Evolutionary conservation across 139 green algal species (phyloP), one percentile per base, ranked within the genome.

Genomic region (Closterium sp.): DNA sequence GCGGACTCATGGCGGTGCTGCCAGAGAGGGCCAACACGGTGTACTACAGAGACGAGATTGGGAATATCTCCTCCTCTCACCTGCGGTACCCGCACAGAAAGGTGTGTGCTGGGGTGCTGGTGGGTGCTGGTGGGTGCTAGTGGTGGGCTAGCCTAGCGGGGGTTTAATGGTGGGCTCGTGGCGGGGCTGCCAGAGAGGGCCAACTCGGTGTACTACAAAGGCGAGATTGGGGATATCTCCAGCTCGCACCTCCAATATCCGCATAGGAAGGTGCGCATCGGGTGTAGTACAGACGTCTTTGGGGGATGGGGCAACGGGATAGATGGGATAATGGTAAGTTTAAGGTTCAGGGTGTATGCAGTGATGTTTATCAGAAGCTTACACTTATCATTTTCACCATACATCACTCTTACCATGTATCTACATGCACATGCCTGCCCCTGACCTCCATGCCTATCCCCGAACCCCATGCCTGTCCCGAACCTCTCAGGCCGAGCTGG

Each of bases 41-140:
- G 5, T 98, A 98, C 95, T 98, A 96, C 92, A 91, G 95, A 4
- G 97, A 98, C 88, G 94, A 96, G 32, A 98, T 98, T 84, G 97
- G 97, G 85, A 98, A 98, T 92, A 97, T 98, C 91, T 98, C 96
- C 34, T 96, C 96, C 38, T 97, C 96, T 4, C 33, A 35, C 34
- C 36, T 96, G 28, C 64, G 90, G 16, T 64, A 64, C 38, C 38
- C 38, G 38, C 38, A 8, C 38, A 8, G 38, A 64, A 64, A 64
- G 38, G 38, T 64, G 38, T 10, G 38, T 10, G 16, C 9, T 64
- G 38, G 9, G 38, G 38, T 64, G 38, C 38, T 64, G 38, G 38
- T 64, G 38, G 38, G 2, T 64, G 38, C 38, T 64, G 38, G 38
- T 64, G 38, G 3, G 38, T 64, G 3, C 38, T 64, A 64, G 38